Conservation (phyloP, 345 rosid species). For the Aquilaria yunnanensis region DNA sequence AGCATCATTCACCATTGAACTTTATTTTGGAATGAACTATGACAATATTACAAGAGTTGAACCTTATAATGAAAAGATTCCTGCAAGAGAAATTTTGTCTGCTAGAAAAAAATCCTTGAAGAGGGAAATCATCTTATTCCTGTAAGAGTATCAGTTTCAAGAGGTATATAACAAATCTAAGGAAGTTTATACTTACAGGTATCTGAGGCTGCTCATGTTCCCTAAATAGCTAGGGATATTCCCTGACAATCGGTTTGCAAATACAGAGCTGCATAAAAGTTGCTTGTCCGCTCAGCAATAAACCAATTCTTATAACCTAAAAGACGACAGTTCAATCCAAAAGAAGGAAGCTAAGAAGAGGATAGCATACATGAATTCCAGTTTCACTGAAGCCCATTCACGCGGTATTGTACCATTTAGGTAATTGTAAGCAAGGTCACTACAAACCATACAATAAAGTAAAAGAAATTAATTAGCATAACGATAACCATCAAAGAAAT, state of each 20-base stretch:
- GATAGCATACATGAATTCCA: slow-evolving; percentile 40
- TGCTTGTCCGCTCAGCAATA: background rate
- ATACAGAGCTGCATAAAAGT: slow-evolving; percentile 32
- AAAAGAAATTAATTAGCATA: no score
- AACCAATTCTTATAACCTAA: background rate
- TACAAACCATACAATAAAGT: slow-evolving; percentile 20
- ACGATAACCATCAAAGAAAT: background rate
- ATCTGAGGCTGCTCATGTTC: slow-evolving; percentile 36
- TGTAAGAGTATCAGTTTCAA: background rate
- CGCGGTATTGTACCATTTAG: slow-evolving; percentile 48
- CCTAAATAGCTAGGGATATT: slow-evolving; percentile 46
- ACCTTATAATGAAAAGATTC: background rate
- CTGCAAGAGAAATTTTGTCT: background rate
- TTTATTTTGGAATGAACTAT: background rate
- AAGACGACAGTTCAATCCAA: background rate
- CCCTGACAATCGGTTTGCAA: slow-evolving; percentile 52
- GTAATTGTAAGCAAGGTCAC: slow-evolving; percentile 57
- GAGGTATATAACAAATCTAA: background rate
- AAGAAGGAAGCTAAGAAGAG: slow-evolving; percentile 6
- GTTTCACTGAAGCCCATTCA: slow-evolving; percentile 49
- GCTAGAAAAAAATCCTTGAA: background rate
- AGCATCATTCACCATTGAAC: background rate
- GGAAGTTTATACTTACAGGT: slow-evolving; percentile 31
- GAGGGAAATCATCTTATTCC: background rate
- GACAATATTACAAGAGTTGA: background rate